Evolutionary conservation across 2,329 filamentous ascomycete genomes (phyloP).

Genomic region (Aspergillus sp.): DNA sequence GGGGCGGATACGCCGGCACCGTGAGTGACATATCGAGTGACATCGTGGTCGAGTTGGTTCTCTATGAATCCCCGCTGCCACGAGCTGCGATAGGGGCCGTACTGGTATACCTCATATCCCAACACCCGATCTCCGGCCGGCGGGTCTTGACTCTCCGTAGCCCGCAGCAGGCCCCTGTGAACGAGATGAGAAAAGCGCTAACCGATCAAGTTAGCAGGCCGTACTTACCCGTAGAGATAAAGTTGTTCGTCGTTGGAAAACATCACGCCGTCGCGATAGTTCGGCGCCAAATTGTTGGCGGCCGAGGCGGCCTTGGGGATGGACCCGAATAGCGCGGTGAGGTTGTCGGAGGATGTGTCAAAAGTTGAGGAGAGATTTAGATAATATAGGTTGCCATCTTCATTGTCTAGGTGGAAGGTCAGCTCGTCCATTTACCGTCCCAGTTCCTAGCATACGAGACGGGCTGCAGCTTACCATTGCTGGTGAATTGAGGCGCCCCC

Average conservation of each 20-base stretch:
- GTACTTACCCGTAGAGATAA: constrained; percentile 58
- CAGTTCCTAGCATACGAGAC: not conserved
- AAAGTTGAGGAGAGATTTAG: constrained; percentile 62
- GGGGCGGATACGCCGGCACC: constrained; percentile 65
- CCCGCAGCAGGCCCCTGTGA: constrained; percentile 46
- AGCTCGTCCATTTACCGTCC: not conserved
- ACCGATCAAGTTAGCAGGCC: not conserved
- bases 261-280: constrained; percentile 63
- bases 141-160: constrained; percentile 32
- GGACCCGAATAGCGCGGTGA: constrained; percentile 51
- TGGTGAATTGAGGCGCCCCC: not conserved
- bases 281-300: constrained; percentile 54
- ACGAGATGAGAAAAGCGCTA: not conserved
- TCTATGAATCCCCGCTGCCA: constrained; percentile 49
- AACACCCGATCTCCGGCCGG: constrained; percentile 5
- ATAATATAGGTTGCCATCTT: constrained; percentile 53
- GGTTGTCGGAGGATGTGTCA: constrained; percentile 50
- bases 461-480: not conserved
- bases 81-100: constrained; percentile 46
- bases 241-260: constrained; percentile 65
- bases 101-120: constrained; percentile 55
- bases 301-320: constrained; percentile 52
- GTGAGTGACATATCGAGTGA: constrained; percentile 64
- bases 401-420: constrained; percentile 41
- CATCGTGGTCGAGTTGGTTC: constrained; percentile 40